Base-by-base conservation (phyloP, 768 basidiomycete species). In the Boletus coccyginus region DNA sequence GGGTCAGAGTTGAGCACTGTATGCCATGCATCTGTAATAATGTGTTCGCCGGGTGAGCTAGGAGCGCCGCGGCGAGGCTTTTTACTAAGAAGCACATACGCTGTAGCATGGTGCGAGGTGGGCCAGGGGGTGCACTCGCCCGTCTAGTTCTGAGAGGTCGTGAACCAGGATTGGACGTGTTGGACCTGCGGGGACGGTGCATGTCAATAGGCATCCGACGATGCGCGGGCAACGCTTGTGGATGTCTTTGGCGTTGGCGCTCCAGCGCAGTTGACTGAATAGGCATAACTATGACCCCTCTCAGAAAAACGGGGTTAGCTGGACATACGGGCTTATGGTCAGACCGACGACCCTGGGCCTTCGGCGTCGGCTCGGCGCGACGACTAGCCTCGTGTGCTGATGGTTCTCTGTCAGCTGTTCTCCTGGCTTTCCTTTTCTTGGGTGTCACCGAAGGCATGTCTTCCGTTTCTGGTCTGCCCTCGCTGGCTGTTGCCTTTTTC, bases 11-110 rank as follows among this genome's bases (percentile, higher is more conserved):
- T 82, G 50, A 77, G 80, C 54, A 85, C 76, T 16, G 81, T 77
- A 63, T 88, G 82, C 86, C 86, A 91, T 16, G 90, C 85, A 66
- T 90, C 90, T 92, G 64, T 19, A 41, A 14, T 5, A 24, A 50
- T 8, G 41, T 63, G 60, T 42, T 44, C 36, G 38, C 48, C 24
- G 33, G 42, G 40, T 63, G 43, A 60, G 57, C 50, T 44, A 42
- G 38, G 49, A 43, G 33, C 6, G 11, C 21, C 21, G 21, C 21
- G 21, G 21, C 50, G 11, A 33, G 39, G 27, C 29, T 53, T 48
- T 35, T 48, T 35, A 7, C 32, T 17, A 27, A 53, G 56, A 46
- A 47, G 39, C 19, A 64, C 85, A 59, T 73, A 91, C 89, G 86
- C 66, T 91, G 81, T 40, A 91, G 67, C 79, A 90, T 83, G 17